These are phyloP conservation scores for Yamadazyma diospyri DNA, from an alignment of 1,139 yeast species.

Conservation along the genomic window DNA sequence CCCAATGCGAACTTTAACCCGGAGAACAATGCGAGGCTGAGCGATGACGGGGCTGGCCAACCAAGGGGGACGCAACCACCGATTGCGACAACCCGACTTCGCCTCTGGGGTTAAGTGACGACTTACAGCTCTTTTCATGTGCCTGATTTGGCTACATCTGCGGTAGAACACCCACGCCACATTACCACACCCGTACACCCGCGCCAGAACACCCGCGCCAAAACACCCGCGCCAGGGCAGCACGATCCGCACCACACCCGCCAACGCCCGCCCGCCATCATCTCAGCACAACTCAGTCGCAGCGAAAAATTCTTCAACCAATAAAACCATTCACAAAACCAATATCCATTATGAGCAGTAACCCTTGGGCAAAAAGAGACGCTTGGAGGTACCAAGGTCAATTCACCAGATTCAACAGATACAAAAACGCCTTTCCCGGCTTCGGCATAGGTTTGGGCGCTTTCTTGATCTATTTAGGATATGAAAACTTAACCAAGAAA, in stretches of 20 bases:
- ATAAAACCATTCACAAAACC: constrained; percentile 5
- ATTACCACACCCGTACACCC: background rate
- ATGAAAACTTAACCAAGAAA: constrained; percentile 50
- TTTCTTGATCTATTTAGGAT: constrained; percentile 61
- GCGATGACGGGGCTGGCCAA: too few relatives aligned
- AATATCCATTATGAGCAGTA: constrained; percentile 23
- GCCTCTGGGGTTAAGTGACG: too few relatives aligned
- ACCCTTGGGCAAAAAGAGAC: constrained; percentile 66
- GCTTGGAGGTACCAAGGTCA: constrained; percentile 91
- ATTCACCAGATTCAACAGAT: constrained; percentile 68
- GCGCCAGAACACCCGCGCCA: background rate
- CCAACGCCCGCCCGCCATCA: too few relatives aligned
- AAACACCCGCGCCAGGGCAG: too few relatives aligned
- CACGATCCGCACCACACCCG: too few relatives aligned
- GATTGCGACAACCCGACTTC: too few relatives aligned
- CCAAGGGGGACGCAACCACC: too few relatives aligned
- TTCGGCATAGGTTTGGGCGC: constrained; percentile 79
- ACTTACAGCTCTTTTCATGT: too few relatives aligned
- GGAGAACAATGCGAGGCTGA: too few relatives aligned
- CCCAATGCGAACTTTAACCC: too few relatives aligned
- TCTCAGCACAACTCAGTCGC: background rate
- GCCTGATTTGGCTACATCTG: too few relatives aligned
- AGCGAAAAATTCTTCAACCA: constrained; percentile 8
- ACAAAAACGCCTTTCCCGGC: constrained; percentile 78
- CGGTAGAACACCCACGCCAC: background rate